These are phyloP conservation scores for Septoria petroselini DNA, from an alignment of 2,329 filamentous ascomycete genomes.

Conservation along the genomic window DNA sequence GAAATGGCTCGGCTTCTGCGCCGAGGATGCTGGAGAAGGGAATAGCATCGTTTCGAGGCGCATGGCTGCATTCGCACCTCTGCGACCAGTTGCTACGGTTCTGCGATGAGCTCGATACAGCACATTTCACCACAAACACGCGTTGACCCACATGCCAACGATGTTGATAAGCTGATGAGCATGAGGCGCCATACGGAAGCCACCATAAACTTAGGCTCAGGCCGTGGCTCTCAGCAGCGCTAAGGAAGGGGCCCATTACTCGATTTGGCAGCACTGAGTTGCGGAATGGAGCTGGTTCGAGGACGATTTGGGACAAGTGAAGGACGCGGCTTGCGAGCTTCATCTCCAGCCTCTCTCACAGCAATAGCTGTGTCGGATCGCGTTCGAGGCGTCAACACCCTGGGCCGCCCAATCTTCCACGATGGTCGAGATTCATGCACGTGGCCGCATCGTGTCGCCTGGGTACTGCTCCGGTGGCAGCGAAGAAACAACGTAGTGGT, in stretches of 20 bases:
- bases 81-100: slow-evolving; percentile 1
- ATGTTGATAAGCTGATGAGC: slow-evolving; percentile 4
- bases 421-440: background rate
- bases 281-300: slow-evolving; percentile 4
- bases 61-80: slow-evolving; percentile 13
- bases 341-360: no score
- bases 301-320: slow-evolving; percentile 1
- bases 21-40: background rate
- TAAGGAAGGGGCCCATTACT: slow-evolving; percentile 7
- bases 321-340: background rate
- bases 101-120: slow-evolving; percentile 4
- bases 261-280: slow-evolving; percentile 6
- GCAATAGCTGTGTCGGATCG: background rate
- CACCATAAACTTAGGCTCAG: slow-evolving; percentile 12
- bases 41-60: slow-evolving; percentile 5
- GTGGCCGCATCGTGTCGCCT: background rate
- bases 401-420: background rate
- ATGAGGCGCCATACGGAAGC: slow-evolving; percentile 9
- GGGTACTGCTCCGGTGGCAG: no score
- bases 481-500: no score
- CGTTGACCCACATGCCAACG: slow-evolving; percentile 12
- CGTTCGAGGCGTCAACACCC: slow-evolving; percentile 3
- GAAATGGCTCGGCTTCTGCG: slow-evolving; percentile 2
- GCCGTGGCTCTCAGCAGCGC: slow-evolving; percentile 6
- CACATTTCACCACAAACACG: background rate